Conservation (phyloP, 2,329 filamentous ascomycete genomes). For the Ceratocystis harringtonii region DNA sequence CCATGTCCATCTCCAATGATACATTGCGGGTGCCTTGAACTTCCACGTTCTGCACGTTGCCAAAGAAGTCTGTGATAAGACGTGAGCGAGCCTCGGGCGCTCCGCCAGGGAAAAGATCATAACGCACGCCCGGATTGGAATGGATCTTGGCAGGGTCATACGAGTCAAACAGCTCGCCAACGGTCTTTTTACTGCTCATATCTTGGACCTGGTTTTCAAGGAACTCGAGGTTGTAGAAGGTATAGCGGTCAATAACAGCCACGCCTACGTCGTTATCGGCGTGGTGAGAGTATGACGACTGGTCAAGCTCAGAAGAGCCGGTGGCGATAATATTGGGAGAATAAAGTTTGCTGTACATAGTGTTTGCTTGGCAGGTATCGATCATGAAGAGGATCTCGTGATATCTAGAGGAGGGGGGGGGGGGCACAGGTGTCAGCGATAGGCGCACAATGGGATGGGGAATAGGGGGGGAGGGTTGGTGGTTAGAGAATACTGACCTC, state of each 20-base stretch:
- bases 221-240: conserved; percentile 96
- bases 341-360: conserved; percentile 97
- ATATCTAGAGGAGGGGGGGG: conserved; percentile 40
- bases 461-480: not conserved
- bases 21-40: conserved; percentile 50
- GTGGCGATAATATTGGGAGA: conserved; percentile 97
- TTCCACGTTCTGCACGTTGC: conserved; percentile 94
- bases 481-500: conserved; percentile 35
- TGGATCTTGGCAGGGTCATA: conserved; percentile 94
- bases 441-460: not conserved
- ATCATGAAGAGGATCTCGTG: conserved; percentile 99
- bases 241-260: conserved; percentile 95
- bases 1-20: conserved; percentile 56
- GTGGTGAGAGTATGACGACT: conserved; percentile 94
- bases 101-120: conserved; percentile 85
- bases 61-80: conserved; percentile 91
- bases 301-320: conserved; percentile 87
- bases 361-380: conserved; percentile 97
- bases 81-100: conserved; percentile 62
- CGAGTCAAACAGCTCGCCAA: conserved; percentile 90
- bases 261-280: conserved; percentile 96
- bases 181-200: conserved; percentile 70
- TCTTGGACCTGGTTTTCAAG: conserved; percentile 81
- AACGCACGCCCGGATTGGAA: conserved; percentile 77
- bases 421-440: too few species aligned